Evolutionary conservation across 495 filamentous ascomycete genomes (phyloP).

Genomic region (Podospora didyma): DNA sequence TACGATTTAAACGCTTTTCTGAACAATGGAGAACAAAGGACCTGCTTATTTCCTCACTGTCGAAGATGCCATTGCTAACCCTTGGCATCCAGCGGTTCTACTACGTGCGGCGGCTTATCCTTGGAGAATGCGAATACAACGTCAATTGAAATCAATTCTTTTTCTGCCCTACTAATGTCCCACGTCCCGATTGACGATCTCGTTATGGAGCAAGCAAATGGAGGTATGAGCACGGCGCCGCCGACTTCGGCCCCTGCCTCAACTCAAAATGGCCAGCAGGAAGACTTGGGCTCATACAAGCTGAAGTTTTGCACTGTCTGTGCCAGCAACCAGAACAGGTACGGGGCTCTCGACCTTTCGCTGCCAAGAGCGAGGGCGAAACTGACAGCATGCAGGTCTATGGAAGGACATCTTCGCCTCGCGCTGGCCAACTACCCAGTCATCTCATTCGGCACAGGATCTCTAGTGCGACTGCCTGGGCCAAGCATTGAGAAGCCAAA

Average conservation of each 20-base stretch:
- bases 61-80: not conserved
- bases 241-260: no score
- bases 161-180: not conserved
- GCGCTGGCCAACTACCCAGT: constrained; percentile 84
- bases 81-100: not conserved
- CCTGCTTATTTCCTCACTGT: not conserved
- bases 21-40: constrained; percentile 13
- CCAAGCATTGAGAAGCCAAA: constrained; percentile 90
- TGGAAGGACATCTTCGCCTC: constrained; percentile 94
- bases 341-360: constrained; percentile 2
- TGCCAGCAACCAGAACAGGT: constrained; percentile 95
- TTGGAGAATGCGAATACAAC: not conserved
- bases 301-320: constrained; percentile 98
- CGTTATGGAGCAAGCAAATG: constrained; percentile 35
- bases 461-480: constrained; percentile 88
- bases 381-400: constrained; percentile 55
- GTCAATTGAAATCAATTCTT: not conserved
- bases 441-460: constrained; percentile 96
- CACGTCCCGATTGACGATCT: constrained; percentile 1
- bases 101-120: not conserved
- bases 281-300: constrained; percentile 57
- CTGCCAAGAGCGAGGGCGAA: not conserved
- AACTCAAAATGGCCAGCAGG: constrained; percentile 38
- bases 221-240: constrained; percentile 20
- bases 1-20: constrained; percentile 51